Evolutionary conservation across 768 basidiomycete species (phyloP).

Genomic region (Auricularia sp.): DNA sequence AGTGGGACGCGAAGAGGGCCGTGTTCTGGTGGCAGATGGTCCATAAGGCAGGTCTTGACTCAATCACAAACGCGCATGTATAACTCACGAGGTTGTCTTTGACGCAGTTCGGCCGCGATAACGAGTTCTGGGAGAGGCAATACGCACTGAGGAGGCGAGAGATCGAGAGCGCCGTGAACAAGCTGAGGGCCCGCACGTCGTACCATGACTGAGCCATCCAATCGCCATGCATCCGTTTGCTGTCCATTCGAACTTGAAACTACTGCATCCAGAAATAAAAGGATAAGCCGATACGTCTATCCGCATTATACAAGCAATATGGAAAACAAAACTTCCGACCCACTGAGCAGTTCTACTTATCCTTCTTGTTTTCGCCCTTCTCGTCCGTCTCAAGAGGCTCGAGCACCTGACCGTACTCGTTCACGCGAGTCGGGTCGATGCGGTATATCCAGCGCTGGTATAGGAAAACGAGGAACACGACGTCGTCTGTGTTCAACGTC

Average conservation of each 20-base stretch:
- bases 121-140: too few species aligned
- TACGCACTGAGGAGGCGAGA: too few species aligned
- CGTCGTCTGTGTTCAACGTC: constrained; percentile 41
- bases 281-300: background rate
- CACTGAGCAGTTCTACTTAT: constrained; percentile 7
- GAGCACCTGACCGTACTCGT: constrained; percentile 86
- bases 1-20: too few species aligned
- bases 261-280: background rate
- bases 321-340: background rate
- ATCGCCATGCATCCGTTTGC: too few species aligned
- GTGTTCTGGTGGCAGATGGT: too few species aligned
- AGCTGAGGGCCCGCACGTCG: background rate
- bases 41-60: too few species aligned
- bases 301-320: background rate
- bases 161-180: background rate
- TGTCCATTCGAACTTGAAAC: too few species aligned
- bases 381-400: constrained; percentile 4
- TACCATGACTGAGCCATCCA: background rate
- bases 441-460: constrained; percentile 98
- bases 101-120: too few species aligned
- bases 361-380: constrained; percentile 15
- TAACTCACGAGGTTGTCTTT: too few species aligned
- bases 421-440: constrained; percentile 86
- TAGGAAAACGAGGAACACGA: constrained; percentile 84
- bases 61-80: too few species aligned